A percentile compares a stretch with the other conserved stretches of the same genome.
Conservation (phyloP, 768 basidiomycete species). For the Pisolithus microcarpus region DNA sequence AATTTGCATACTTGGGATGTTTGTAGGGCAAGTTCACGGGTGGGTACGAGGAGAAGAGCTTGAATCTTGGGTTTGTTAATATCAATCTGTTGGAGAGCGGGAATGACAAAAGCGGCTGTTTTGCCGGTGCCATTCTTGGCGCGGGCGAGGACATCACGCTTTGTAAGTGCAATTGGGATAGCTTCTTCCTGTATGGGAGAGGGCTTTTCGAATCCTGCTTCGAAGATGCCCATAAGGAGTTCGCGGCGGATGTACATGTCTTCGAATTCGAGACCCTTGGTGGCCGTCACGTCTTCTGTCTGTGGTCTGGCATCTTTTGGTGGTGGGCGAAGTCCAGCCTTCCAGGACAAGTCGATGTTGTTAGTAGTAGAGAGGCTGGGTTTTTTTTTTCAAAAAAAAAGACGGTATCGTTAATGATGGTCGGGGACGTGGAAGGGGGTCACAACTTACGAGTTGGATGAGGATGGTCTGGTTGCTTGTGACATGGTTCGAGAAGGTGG, state of each 20-base stretch:
- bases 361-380: constrained; percentile 20
- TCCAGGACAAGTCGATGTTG: constrained; percentile 48
- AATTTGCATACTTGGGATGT: constrained; percentile 99
- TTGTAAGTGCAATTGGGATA: constrained; percentile 89
- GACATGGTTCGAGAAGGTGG: constrained; percentile 19
- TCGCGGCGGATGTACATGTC: constrained; percentile 89
- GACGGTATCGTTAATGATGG: neutral
- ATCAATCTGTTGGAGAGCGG: constrained; percentile 90
- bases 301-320: constrained; percentile 91
- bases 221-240: constrained; percentile 98
- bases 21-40: constrained; percentile 96
- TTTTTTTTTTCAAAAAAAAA: neutral
- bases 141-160: constrained; percentile 90
- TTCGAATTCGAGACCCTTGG: constrained; percentile 93
- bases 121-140: constrained; percentile 98
- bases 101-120: constrained; percentile 98
- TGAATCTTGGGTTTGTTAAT: constrained; percentile 81
- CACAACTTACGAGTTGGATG: constrained; percentile 23
- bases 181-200: constrained; percentile 99
- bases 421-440: constrained; percentile 2
- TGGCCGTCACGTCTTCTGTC: constrained; percentile 93
- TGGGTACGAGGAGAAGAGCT: constrained; percentile 93
- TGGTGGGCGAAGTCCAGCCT: constrained; percentile 70
- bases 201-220: constrained; percentile 94
- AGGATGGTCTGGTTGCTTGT: constrained; percentile 26